These are phyloP conservation scores for Spathaspora arborariae DNA, from an alignment of 805 yeast species.

Conservation along the genomic window DNA sequence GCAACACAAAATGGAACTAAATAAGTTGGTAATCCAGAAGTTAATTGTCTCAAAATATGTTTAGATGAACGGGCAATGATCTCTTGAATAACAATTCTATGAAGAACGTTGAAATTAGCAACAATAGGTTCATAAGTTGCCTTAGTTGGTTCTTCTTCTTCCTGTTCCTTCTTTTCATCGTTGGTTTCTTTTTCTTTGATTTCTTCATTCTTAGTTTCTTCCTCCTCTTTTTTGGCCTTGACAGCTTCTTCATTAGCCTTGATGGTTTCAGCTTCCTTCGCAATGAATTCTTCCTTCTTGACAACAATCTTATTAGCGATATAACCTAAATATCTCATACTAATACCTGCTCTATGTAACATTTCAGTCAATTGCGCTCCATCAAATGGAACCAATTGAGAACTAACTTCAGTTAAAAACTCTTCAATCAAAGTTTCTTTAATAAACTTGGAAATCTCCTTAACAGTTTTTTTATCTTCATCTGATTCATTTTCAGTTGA, in stretches of 20 bases:
- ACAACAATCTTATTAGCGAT: slow-evolving; percentile 39
- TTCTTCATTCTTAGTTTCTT: slow-evolving; percentile 18
- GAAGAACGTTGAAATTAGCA: slow-evolving; percentile 46
- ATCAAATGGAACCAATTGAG: slow-evolving; percentile 68
- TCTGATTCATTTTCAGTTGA: slow-evolving; percentile 35
- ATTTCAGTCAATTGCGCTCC: slow-evolving; percentile 68
- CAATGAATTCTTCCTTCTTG: slow-evolving; percentile 16
- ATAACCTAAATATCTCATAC: slow-evolving; percentile 79
- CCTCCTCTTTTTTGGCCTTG: slow-evolving; percentile 27
- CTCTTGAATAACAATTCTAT: slow-evolving; percentile 52
- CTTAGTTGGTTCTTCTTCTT: slow-evolving; percentile 23
- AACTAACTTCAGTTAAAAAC: slow-evolving; percentile 52
- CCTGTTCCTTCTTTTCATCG: slow-evolving; percentile 18
- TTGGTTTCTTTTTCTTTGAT: slow-evolving; percentile 14
- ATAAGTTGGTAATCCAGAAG: slow-evolving; percentile 46
- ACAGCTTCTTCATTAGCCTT: slow-evolving; percentile 22
- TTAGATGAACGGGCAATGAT: slow-evolving; percentile 78
- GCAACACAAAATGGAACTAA: slow-evolving; percentile 59
- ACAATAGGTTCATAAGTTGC: slow-evolving; percentile 41
- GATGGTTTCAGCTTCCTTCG: slow-evolving; percentile 17
- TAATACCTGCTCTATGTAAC: slow-evolving; percentile 81
- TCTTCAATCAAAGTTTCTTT: slow-evolving; percentile 56
- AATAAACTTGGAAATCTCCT: slow-evolving; percentile 66
- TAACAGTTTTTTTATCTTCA: slow-evolving; percentile 61
- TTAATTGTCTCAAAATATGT: slow-evolving; percentile 57